These are phyloP conservation scores for Neonectria neomacrospora DNA, from an alignment of 2,329 filamentous ascomycete species.

Conservation along the genomic window DNA sequence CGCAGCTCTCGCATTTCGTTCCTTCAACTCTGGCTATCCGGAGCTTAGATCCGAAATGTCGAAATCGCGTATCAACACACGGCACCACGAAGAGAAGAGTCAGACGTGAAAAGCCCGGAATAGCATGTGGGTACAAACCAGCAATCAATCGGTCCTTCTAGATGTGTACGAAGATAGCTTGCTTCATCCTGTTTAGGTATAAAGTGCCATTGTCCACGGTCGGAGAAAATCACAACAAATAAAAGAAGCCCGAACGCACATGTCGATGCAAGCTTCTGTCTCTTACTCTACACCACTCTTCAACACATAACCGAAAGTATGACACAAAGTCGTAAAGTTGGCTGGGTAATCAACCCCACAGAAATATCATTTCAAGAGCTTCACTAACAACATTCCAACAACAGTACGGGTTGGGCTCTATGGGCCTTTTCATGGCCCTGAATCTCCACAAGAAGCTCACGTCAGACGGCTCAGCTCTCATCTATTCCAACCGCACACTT, in stretches of 20 bases:
- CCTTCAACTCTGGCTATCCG: not conserved
- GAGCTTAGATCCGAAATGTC: not conserved
- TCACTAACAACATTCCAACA: too few species aligned
- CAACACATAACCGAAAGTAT: not conserved
- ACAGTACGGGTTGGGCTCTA: not conserved
- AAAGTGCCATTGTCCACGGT: not conserved
- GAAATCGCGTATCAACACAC: not conserved
- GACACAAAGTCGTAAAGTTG: not conserved
- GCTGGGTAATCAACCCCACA: not conserved
- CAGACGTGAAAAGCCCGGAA: not conserved
- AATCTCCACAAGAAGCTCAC: constrained; percentile 6
- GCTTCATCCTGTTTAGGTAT: not conserved
- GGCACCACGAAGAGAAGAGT: not conserved
- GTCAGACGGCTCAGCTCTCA: not conserved
- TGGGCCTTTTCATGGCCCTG: not conserved
- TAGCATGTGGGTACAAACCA: not conserved
- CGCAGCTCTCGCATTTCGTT: not conserved
- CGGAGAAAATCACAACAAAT: not conserved
- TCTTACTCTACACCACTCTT: not conserved
- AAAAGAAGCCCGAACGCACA: not conserved
- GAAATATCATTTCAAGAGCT: too few species aligned
- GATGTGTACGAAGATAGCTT: not conserved
- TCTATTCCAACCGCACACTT: not conserved
- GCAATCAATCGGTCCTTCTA: not conserved
- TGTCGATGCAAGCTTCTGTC: not conserved